Percentiles rank a stretch among this genome's conserved stretches.
These are phyloP conservation scores for Didymella arachidicola DNA, from an alignment of 2,329 filamentous ascomycete species.

Conservation along the genomic window DNA sequence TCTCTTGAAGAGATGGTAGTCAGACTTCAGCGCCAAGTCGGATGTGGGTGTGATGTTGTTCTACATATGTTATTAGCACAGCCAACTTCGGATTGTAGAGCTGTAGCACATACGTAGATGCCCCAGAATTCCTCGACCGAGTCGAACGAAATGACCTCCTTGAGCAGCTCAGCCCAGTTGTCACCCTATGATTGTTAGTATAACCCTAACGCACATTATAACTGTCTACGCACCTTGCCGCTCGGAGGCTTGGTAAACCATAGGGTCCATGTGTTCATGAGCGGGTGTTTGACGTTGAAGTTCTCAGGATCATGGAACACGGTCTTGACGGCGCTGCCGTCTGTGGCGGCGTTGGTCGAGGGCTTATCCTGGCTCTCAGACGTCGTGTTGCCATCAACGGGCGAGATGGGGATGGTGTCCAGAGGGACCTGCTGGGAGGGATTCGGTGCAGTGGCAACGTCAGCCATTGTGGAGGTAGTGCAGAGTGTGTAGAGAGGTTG, in stretches of 20 bases:
- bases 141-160: conserved; percentile 98
- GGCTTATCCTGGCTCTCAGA: conserved; percentile 50
- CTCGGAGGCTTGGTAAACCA: conserved; percentile 99
- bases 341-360: conserved; percentile 51
- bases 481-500: conserved; percentile 10
- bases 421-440: conserved; percentile 61
- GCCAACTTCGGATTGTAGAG: neutral
- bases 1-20: conserved; percentile 99
- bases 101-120: conserved; percentile 78
- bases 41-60: conserved; percentile 98
- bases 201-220: neutral
- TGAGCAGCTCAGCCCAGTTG: conserved; percentile 98
- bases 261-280: conserved; percentile 97
- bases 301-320: conserved; percentile 99
- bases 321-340: conserved; percentile 73
- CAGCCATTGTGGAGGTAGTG: conserved; percentile 42
- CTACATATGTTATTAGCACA: conserved; percentile 59
- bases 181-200: conserved; percentile 70
- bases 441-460: conserved; percentile 49
- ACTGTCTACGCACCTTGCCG: conserved; percentile 74
- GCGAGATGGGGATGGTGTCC: conserved; percentile 64
- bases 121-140: conserved; percentile 99
- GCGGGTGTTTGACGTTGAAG: conserved; percentile 99
- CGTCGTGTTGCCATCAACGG: conserved; percentile 55
- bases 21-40: conserved; percentile 94